Evolutionary conservation across 352 stramenopile species (phyloP).

Genomic region (Pythium biforme): DNA sequence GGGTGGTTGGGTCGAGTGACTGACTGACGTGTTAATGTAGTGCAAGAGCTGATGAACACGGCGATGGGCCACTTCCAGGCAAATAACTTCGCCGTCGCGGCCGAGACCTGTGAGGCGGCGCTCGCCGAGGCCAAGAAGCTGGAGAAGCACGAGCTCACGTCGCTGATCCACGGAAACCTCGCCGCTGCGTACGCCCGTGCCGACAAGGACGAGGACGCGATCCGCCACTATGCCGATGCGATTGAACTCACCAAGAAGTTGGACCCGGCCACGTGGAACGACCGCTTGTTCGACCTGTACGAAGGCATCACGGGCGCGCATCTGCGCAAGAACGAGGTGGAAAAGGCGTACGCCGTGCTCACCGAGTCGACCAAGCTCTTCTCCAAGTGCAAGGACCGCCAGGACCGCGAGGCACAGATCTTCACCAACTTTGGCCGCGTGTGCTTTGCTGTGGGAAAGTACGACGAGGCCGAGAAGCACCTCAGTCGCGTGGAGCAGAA

Average conservation of each 20-base stretch:
- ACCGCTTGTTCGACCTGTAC: conserved; percentile 61
- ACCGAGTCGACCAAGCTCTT: conserved; percentile 51
- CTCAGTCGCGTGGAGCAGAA: conserved; percentile 41
- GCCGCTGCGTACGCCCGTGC: conserved; percentile 54
- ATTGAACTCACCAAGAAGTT: conserved; percentile 37
- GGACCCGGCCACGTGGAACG: conserved; percentile 27
- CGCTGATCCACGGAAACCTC: conserved; percentile 64
- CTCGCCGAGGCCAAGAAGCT: conserved; percentile 50
- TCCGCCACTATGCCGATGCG: conserved; percentile 61
- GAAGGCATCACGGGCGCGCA: conserved; percentile 54
- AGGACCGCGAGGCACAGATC: conserved; percentile 43
- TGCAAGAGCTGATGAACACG: conserved; percentile 51
- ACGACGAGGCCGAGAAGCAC: conserved; percentile 42
- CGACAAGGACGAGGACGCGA: conserved; percentile 53
- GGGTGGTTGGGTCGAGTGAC: too few relatives aligned
- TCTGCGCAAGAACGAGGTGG: conserved; percentile 53
- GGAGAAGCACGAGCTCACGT: conserved; percentile 62
- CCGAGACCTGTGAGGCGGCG: conserved; percentile 44
- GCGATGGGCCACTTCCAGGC: conserved; percentile 64
- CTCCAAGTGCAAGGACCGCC: conserved; percentile 37
- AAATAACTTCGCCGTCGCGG: conserved; percentile 50
- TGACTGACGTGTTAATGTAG: conserved; percentile 17
- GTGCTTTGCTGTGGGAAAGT: conserved; percentile 51
- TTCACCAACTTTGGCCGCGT: conserved; percentile 63
- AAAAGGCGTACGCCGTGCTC: conserved; percentile 50